A percentile compares a stretch with the other conserved stretches of the same genome.
phyloP scores from a whole-genome alignment of 257 asterid species.

The Henckelia pumila region DNA sequence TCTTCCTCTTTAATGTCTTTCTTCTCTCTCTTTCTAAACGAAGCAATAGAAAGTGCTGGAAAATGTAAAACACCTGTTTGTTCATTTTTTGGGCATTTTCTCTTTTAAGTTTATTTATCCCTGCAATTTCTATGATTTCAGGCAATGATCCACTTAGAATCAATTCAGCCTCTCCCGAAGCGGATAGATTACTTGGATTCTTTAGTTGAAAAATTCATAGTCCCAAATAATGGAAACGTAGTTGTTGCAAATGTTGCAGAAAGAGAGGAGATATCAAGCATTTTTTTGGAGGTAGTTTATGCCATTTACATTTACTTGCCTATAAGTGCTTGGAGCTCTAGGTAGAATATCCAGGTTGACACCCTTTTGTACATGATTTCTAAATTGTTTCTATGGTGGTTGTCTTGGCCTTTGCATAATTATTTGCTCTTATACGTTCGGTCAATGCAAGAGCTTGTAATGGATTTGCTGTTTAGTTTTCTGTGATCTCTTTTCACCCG shows the following conservation, averaged over 20 bases:
- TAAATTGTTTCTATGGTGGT: neutral
- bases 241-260: conserved; percentile 66
- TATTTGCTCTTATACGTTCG: neutral
- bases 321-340: conserved; percentile 4
- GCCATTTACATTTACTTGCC: neutral
- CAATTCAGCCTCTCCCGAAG: conserved; percentile 84
- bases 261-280: conserved; percentile 89
- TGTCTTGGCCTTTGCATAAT: neutral
- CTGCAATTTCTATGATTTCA: conserved; percentile 32
- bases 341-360: neutral
- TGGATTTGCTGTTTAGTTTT: neutral
- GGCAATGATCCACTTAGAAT: conserved; percentile 95
- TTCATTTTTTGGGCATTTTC: conserved; percentile 6
- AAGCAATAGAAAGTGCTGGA: neutral
- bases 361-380: neutral
- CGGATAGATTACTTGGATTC: conserved; percentile 75
- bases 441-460: neutral
- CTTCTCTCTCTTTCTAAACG: neutral
- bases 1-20: conserved; percentile 3
- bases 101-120: conserved; percentile 7
- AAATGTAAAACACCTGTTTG: neutral
- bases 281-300: conserved; percentile 78
- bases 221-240: conserved; percentile 53
- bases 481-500: neutral
- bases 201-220: conserved; percentile 68